Evolutionary conservation across 176 grass and related monocot genomes (phyloP).

Genomic region (Guadua angustifolia): DNA sequence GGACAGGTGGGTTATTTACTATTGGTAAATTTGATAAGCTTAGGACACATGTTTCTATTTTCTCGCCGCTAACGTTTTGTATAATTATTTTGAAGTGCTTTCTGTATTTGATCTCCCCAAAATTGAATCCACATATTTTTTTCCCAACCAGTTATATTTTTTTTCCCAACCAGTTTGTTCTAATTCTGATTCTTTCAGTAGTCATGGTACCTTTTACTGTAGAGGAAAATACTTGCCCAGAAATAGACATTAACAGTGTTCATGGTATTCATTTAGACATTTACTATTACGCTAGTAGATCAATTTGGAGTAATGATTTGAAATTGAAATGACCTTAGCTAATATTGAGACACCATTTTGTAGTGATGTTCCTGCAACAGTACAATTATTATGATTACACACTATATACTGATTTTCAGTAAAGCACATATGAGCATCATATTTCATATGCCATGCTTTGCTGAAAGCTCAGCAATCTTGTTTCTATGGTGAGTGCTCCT

Average conservation of each 20-base stretch:
- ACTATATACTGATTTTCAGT: slow-evolving; percentile 10
- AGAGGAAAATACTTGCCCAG: not conserved
- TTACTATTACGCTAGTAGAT: not conserved
- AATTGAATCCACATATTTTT: not conserved
- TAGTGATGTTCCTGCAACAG: not conserved
- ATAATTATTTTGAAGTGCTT: slow-evolving; percentile 12
- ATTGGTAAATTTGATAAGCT: not conserved
- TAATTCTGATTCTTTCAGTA: slow-evolving; percentile 24
- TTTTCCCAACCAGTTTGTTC: not conserved
- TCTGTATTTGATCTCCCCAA: not conserved
- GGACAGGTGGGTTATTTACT: slow-evolving; percentile 67
- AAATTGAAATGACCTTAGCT: not conserved
- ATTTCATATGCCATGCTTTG: slow-evolving; percentile 5
- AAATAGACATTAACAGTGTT: not conserved
- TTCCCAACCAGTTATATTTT: not conserved
- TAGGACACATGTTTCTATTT: slow-evolving; percentile 22
- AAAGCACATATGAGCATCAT: not conserved
- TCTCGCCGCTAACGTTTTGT: not conserved
- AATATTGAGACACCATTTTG: slow-evolving; percentile 12
- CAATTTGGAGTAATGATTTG: slow-evolving; percentile 8
- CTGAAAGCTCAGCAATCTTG: not conserved
- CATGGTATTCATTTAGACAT: not conserved
- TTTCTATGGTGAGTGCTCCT: not conserved
- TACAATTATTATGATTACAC: not conserved
- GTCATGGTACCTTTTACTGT: not conserved